Percentiles rank a stretch among this genome's conserved stretches.
phyloP scores from a whole-genome alignment of 495 filamentous ascomycete species.

The Xylaria curta region DNA sequence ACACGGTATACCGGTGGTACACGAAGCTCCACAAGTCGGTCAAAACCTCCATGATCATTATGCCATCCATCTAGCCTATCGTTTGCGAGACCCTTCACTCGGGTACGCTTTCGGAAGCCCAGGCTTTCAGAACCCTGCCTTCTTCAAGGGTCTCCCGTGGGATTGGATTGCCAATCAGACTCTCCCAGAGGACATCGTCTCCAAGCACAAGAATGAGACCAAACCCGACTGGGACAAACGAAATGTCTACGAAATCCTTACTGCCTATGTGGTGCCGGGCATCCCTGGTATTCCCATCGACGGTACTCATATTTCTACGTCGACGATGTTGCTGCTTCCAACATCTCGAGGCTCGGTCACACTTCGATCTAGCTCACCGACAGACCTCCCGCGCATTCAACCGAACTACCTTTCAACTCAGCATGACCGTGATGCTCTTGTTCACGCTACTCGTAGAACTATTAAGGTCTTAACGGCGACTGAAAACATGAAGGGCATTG shows the following conservation, averaged over 20 bases:
- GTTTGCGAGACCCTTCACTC: constrained; percentile 43
- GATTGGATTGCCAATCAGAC: constrained; percentile 41
- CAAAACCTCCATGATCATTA: constrained; percentile 61
- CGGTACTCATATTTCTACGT: constrained; percentile 45
- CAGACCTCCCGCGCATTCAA: constrained; percentile 22
- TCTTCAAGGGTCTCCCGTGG: constrained; percentile 41
- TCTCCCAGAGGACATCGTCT: constrained; percentile 31
- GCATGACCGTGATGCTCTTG: constrained; percentile 27
- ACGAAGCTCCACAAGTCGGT: constrained; percentile 57
- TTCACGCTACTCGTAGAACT: constrained; percentile 26
- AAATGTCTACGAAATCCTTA: constrained; percentile 26
- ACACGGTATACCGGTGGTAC: constrained; percentile 52
- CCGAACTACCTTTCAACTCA: constrained; percentile 25
- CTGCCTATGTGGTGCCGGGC: constrained; percentile 24
- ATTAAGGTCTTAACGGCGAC: constrained; percentile 18
- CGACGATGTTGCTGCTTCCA: constrained; percentile 41
- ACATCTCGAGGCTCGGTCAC: constrained; percentile 50
- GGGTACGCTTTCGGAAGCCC: constrained; percentile 44
- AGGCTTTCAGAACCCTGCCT: constrained; percentile 40
- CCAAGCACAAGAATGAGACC: constrained; percentile 32
- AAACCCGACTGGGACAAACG: constrained; percentile 32
- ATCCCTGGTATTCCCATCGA: constrained; percentile 43
- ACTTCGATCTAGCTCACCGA: constrained; percentile 34
- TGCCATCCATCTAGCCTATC: constrained; percentile 33
- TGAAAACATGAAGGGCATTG: constrained; percentile 14